Percentiles rank a stretch among this genome's conserved stretches.
These are phyloP conservation scores for Phlebopus sp. DNA, from an alignment of 1,284 basidiomycete genomes.

Conservation along the genomic window DNA sequence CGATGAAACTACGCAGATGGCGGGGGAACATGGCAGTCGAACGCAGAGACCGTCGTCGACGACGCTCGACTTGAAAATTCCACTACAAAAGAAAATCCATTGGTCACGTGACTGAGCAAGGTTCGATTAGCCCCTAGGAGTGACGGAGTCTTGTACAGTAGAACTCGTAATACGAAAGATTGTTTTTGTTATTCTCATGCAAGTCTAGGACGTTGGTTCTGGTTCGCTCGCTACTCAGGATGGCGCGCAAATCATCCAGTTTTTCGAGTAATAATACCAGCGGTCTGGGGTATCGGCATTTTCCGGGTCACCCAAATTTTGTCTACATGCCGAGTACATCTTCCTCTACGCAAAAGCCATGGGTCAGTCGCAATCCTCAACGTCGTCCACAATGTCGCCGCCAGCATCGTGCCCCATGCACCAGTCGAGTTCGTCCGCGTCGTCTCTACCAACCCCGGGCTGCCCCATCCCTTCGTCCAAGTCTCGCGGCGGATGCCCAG, in stretches of 20 bases:
- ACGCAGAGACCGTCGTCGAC: slow-evolving; percentile 1
- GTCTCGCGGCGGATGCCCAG: slow-evolving; percentile 38
- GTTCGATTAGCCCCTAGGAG: no score
- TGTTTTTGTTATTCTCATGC: no score
- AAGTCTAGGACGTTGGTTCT: no score
- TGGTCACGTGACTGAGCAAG: neutral
- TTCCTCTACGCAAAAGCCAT: slow-evolving; percentile 6
- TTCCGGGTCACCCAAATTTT: neutral
- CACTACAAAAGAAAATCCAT: neutral
- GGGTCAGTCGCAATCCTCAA: slow-evolving; percentile 27
- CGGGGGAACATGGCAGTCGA: slow-evolving; percentile 26
- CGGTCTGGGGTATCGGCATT: no score
- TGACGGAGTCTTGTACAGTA: no score
- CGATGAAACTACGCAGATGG: slow-evolving; percentile 31
- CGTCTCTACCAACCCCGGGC: slow-evolving; percentile 2
- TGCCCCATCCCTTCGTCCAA: slow-evolving; percentile 19
- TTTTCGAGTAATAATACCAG: no score
- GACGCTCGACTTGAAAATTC: neutral
- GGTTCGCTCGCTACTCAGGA: no score
- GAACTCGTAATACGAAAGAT: no score
- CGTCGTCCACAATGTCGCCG: slow-evolving; percentile 3
- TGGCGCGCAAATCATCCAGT: no score
- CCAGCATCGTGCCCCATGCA: slow-evolving; percentile 12
- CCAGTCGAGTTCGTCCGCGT: neutral
- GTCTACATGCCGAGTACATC: neutral